Evolutionary conservation across 306 rosid genomes (phyloP).

Genomic region (Lathyrus aphaca): DNA sequence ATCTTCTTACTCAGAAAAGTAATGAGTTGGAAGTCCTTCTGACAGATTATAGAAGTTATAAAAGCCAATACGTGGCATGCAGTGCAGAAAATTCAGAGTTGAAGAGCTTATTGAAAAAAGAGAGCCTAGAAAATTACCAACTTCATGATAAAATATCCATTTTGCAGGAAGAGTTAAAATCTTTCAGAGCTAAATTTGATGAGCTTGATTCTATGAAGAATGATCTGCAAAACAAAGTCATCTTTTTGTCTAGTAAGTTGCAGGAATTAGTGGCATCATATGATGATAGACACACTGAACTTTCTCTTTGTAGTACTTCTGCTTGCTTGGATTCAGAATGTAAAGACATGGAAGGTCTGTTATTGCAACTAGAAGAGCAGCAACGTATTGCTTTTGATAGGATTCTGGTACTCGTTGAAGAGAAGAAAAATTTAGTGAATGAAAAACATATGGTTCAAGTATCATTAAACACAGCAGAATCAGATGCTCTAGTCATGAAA

Average conservation of each 20-base stretch:
- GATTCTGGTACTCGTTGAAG: conserved; percentile 67
- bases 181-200: conserved; percentile 54
- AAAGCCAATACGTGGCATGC: conserved; percentile 62
- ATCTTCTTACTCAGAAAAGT: conserved; percentile 58
- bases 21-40: conserved; percentile 60
- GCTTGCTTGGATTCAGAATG: conserved; percentile 51
- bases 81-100: conserved; percentile 67
- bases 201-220: conserved; percentile 61
- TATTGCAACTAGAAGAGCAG: conserved; percentile 68
- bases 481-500: conserved; percentile 62
- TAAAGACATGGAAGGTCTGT: conserved; percentile 50
- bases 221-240: conserved; percentile 58
- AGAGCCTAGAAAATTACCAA: conserved; percentile 53
- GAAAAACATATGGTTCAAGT: conserved; percentile 60
- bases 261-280: conserved; percentile 58
- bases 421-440: conserved; percentile 54
- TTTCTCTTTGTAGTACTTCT: conserved; percentile 50
- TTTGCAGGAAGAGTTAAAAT: conserved; percentile 68
- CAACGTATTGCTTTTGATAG: conserved; percentile 56
- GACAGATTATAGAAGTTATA: conserved; percentile 58
- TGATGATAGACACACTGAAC: conserved; percentile 44
- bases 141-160: conserved; percentile 57
- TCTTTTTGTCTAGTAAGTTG: conserved; percentile 53
- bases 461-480: conserved; percentile 58
- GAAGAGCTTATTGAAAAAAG: conserved; percentile 55